Evolutionary conservation across 441 rosid genomes (phyloP).

Genomic region (Euphorbia schlechtendalii): DNA sequence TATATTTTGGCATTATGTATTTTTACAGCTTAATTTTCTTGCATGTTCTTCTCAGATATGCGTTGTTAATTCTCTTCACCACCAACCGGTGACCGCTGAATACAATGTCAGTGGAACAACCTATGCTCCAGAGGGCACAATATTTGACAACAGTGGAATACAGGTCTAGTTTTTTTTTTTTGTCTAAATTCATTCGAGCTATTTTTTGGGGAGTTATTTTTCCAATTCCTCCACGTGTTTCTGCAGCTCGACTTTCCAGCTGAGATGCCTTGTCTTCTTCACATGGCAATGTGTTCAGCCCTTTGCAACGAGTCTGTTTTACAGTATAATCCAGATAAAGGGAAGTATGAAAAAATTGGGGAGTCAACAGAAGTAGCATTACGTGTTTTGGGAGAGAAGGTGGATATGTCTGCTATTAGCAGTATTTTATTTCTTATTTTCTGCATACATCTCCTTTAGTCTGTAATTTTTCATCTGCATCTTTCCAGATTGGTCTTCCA

Average conservation of each 20-base stretch:
- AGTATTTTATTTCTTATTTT: background rate
- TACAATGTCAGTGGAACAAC: constrained; percentile 88
- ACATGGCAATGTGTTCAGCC: constrained; percentile 92
- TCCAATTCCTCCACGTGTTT: constrained; percentile 18
- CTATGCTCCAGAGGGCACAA: constrained; percentile 93
- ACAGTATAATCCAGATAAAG: constrained; percentile 97
- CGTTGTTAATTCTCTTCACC: constrained; percentile 65
- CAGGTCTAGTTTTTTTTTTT: constrained; percentile 42
- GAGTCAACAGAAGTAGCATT: constrained; percentile 99
- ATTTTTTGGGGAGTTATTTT: constrained; percentile 3
- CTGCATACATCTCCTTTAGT: background rate
- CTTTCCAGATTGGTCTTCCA: constrained; percentile 95
- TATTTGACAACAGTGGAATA: constrained; percentile 54
- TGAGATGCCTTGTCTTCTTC: constrained; percentile 90
- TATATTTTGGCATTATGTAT: background rate
- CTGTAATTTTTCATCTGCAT: constrained; percentile 17
- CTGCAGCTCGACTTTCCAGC: constrained; percentile 91
- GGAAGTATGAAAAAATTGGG: constrained; percentile 89
- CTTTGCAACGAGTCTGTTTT: constrained; percentile 92
- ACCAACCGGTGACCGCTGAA: constrained; percentile 59
- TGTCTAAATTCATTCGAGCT: background rate
- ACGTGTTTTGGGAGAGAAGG: constrained; percentile 96
- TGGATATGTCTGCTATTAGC: constrained; percentile 25
- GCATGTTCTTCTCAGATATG: constrained; percentile 57
- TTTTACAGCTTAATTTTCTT: constrained; percentile 13